Evolutionary conservation across 805 yeast species (phyloP).

Genomic region (Saccharomycopsis vini): DNA sequence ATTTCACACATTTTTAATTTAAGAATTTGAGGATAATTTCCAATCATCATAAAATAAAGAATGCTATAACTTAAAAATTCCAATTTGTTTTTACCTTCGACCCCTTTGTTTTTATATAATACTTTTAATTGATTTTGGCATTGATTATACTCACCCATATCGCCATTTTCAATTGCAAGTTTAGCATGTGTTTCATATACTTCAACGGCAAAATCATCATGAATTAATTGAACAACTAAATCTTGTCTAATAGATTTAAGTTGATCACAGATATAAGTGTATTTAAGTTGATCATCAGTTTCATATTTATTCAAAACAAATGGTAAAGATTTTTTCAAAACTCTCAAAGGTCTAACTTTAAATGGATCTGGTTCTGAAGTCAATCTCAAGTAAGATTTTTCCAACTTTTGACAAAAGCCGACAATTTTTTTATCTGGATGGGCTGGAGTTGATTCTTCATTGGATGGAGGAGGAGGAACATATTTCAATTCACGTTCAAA

Average conservation of each 20-base stretch:
- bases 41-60: slow-evolving; percentile 67
- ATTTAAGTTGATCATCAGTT: slow-evolving; percentile 39
- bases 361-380: slow-evolving; percentile 90
- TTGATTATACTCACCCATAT: slow-evolving; percentile 91
- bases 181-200: slow-evolving; percentile 85
- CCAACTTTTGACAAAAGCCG: slow-evolving; percentile 60
- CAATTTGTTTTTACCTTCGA: slow-evolving; percentile 30
- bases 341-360: slow-evolving; percentile 61
- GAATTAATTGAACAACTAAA: slow-evolving; percentile 81
- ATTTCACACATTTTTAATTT: slow-evolving; percentile 28
- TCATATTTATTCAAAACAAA: slow-evolving; percentile 44
- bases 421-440: slow-evolving; percentile 27
- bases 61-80: slow-evolving; percentile 72
- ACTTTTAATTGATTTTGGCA: slow-evolving; percentile 75
- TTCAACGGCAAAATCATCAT: slow-evolving; percentile 60
- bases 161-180: slow-evolving; percentile 74
- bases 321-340: slow-evolving; percentile 50
- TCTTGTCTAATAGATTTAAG: slow-evolving; percentile 90
- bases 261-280: slow-evolving; percentile 79
- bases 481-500: slow-evolving; percentile 32
- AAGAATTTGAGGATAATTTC: slow-evolving; percentile 48
- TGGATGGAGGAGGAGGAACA: not conserved
- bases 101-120: slow-evolving; percentile 41
- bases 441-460: not conserved
- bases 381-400: slow-evolving; percentile 71